phyloP scores from a whole-genome alignment of 805 yeast species.

The Cyberlindnera samutprakarnensis region DNA sequence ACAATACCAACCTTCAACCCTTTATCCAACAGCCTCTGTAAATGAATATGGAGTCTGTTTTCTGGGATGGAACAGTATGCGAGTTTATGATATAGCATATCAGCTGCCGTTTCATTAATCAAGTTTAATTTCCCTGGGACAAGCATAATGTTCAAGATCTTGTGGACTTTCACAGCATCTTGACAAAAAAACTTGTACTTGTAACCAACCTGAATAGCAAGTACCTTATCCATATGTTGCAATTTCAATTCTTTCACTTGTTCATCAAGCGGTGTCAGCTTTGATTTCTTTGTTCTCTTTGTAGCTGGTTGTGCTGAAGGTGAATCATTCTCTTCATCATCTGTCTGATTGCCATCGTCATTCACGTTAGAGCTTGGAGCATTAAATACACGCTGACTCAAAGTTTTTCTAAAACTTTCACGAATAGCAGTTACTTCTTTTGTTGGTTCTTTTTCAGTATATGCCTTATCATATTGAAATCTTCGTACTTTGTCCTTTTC shows the following conservation, averaged over 20 bases:
- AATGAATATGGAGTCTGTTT: conserved; percentile 61
- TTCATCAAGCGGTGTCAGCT: conserved; percentile 71
- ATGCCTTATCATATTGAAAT: conserved; percentile 3
- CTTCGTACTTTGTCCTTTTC: conserved; percentile 2
- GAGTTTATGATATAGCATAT: conserved; percentile 45
- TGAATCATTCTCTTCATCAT: background rate
- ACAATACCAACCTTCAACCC: conserved; percentile 86
- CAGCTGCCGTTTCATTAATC: conserved; percentile 43
- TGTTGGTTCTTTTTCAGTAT: conserved; percentile 2
- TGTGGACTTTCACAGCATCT: conserved; percentile 70
- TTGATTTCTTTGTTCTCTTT: conserved; percentile 13
- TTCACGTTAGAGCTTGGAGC: background rate
- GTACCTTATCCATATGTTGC: conserved; percentile 53
- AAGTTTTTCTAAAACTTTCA: too few relatives aligned
- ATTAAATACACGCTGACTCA: conserved; percentile 1
- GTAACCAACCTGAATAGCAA: conserved; percentile 87
- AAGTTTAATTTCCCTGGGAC: conserved; percentile 59
- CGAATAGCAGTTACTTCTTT: too few relatives aligned
- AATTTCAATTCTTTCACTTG: conserved; percentile 66
- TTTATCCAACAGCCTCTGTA: conserved; percentile 59
- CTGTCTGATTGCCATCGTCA: conserved; percentile 7
- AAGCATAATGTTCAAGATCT: conserved; percentile 59
- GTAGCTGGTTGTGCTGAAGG: background rate
- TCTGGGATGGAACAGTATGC: conserved; percentile 88
- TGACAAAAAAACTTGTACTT: conserved; percentile 81